These are phyloP conservation scores for Cylindrodendrum hubeiense DNA, from an alignment of 2,329 filamentous ascomycete genomes.

Conservation along the genomic window DNA sequence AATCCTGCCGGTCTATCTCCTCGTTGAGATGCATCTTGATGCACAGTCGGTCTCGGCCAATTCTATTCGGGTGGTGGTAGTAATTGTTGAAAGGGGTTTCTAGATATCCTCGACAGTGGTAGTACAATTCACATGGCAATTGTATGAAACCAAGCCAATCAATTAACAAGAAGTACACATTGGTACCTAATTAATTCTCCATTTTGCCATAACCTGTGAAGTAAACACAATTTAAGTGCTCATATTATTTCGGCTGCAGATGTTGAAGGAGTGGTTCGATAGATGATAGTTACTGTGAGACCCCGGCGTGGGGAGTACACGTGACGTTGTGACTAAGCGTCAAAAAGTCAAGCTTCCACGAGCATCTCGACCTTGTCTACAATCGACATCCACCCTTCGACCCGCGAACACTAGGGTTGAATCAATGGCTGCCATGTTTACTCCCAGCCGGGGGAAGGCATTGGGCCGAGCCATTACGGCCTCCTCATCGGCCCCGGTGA, in stretches of 20 bases:
- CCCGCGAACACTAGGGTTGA: constrained; percentile 15
- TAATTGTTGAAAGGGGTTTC: constrained; percentile 51
- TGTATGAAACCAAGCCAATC: constrained; percentile 46
- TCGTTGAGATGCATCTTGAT: constrained; percentile 27
- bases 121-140: constrained; percentile 48
- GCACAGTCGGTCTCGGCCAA: constrained; percentile 42
- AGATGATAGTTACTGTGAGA: neutral
- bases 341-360: constrained; percentile 46
- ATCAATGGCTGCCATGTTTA: constrained; percentile 69
- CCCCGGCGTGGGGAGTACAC: constrained; percentile 28
- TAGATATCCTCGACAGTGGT: constrained; percentile 55
- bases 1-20: constrained; percentile 9
- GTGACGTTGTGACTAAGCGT: constrained; percentile 51
- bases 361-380: constrained; percentile 28
- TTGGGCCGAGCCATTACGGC: constrained; percentile 65
- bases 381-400: constrained; percentile 31
- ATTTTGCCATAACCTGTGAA: neutral
- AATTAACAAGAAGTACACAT: constrained; percentile 45
- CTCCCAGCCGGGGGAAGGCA: constrained; percentile 70
- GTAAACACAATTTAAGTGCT: neutral
- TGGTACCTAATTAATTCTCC: constrained; percentile 39
- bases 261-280: neutral
- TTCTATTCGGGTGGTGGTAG: constrained; percentile 49
- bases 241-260: no score
- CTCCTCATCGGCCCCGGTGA: constrained; percentile 59